Percentiles rank a stretch among this genome's conserved stretches.
Conservation (phyloP, 2,329 filamentous ascomycete species). For the Metarhizium rileyi region DNA sequence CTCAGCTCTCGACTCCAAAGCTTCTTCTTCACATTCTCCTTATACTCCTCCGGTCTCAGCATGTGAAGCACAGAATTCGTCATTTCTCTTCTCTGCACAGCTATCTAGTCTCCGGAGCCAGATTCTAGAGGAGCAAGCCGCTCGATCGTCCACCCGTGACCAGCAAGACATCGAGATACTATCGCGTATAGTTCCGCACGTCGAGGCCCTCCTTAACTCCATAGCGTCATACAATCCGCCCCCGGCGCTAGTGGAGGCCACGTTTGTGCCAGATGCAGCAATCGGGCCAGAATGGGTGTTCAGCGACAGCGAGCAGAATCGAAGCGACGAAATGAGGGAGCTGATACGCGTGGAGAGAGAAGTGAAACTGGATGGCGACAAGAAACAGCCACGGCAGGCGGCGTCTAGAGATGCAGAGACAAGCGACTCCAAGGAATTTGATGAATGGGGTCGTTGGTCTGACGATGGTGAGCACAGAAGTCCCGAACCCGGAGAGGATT, state of each 20-base stretch:
- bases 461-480: conserved; percentile 11
- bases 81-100: conserved; percentile 24
- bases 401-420: not conserved
- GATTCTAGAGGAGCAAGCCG: conserved; percentile 26
- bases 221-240: conserved; percentile 23
- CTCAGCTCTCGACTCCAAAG: not conserved
- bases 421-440: not conserved
- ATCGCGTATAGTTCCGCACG: conserved; percentile 28
- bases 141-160: conserved; percentile 23
- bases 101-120: conserved; percentile 26
- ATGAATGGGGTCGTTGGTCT: conserved; percentile 12
- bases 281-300: conserved; percentile 27
- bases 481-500: conserved; percentile 6
- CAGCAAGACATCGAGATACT: conserved; percentile 29
- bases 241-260: conserved; percentile 30
- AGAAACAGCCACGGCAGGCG: not conserved
- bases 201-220: conserved; percentile 32
- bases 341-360: conserved; percentile 21
- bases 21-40: not conserved
- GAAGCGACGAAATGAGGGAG: conserved; percentile 19
- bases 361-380: conserved; percentile 4
- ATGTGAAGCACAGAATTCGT: not conserved
- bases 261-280: conserved; percentile 33
- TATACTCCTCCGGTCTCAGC: not conserved
- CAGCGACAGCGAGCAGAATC: conserved; percentile 21